A percentile compares a stretch with the other conserved stretches of the same genome.
Evolutionary conservation across 164 flowering plant genomes (phyloP).

Genomic region (Macadamia tetraphylla): DNA sequence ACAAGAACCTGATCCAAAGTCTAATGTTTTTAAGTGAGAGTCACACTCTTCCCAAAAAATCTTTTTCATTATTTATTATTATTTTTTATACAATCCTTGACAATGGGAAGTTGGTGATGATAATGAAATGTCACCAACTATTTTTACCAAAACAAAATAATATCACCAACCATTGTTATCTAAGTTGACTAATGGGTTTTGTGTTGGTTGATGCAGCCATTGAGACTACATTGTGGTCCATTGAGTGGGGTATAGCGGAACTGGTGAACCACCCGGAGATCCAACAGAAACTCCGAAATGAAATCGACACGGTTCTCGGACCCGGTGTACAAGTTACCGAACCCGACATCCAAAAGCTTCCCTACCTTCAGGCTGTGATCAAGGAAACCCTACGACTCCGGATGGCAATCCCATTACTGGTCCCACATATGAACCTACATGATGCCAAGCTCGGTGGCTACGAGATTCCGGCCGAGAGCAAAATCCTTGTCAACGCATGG

Average conservation of each 20-base stretch:
- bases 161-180: no score
- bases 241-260: conserved; percentile 92
- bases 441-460: conserved; percentile 77
- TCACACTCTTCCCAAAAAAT: no score
- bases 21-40: no score
- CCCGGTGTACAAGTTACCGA: conserved; percentile 62
- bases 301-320: conserved; percentile 62
- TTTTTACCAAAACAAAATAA: no score
- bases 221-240: conserved; percentile 86
- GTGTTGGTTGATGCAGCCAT: conserved; percentile 45
- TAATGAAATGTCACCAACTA: no score
- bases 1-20: no score
- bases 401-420: conserved; percentile 90
- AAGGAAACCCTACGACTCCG: conserved; percentile 81
- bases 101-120: no score
- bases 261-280: conserved; percentile 83
- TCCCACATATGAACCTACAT: conserved; percentile 92
- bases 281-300: conserved; percentile 60
- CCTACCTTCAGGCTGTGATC: conserved; percentile 82
- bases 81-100: no score
- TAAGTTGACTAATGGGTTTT: no score
- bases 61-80: no score
- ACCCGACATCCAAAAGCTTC: conserved; percentile 62
- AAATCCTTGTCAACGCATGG: conserved; percentile 90
- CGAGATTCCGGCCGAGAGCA: conserved; percentile 93